phyloP scores from a whole-genome alignment of 345 rosid species.

The Linum usitatissimum region DNA sequence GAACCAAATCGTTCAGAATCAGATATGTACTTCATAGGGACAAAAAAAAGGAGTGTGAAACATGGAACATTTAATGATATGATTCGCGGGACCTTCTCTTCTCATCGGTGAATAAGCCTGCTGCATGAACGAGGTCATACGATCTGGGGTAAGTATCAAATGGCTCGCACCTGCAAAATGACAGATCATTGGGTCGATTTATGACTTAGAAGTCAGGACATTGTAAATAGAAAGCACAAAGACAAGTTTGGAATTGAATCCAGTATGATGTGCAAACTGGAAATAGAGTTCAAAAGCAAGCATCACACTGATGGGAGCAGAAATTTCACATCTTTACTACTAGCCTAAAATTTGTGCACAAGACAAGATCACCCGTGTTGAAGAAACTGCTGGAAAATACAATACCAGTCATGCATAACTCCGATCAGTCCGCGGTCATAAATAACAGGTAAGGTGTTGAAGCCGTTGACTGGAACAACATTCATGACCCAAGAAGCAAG shows the following conservation, averaged over 20 bases:
- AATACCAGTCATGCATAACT: constrained; percentile 63
- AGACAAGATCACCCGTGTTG: not conserved
- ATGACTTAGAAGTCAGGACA: not conserved
- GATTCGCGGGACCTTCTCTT: constrained; percentile 32
- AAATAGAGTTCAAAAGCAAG: no score
- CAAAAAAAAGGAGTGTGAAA: not conserved
- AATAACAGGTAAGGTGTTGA: constrained; percentile 60
- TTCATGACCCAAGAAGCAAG: constrained; percentile 62
- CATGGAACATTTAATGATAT: not conserved
- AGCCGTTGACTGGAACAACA: constrained; percentile 42
- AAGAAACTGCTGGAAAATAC: not conserved
- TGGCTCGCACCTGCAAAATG: constrained; percentile 42
- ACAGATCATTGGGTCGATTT: not conserved
- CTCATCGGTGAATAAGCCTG: constrained; percentile 48
- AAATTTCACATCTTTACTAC: no score
- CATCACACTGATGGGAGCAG: no score
- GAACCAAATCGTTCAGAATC: not conserved
- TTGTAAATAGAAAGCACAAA: no score
- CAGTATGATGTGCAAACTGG: no score
- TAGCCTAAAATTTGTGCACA: no score
- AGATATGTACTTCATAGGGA: not conserved
- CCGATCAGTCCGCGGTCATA: constrained; percentile 59
- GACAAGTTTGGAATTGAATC: no score
- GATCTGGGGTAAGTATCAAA: constrained; percentile 61
- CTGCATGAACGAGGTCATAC: constrained; percentile 54